phyloP scores from a whole-genome alignment of 257 asterid genomes.

The Primulina eburnea region DNA sequence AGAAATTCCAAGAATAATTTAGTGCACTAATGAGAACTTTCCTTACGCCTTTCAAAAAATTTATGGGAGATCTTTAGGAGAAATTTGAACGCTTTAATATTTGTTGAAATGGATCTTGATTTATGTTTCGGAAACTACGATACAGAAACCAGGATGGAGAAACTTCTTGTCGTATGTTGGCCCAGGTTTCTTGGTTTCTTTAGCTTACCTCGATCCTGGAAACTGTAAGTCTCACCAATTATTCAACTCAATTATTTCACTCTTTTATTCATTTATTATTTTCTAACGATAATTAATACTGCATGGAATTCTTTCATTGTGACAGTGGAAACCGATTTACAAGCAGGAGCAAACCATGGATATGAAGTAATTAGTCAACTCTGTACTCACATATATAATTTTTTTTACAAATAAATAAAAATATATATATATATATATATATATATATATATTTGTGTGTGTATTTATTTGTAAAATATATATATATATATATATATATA shows the following conservation, averaged over 20 bases:
- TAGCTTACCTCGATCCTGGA: constrained; percentile 96
- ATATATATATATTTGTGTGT: too few species aligned
- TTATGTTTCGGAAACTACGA: background rate
- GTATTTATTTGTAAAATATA: too few species aligned
- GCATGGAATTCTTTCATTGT: background rate
- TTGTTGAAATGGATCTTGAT: background rate
- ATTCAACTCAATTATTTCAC: too few species aligned
- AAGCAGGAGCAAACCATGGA: constrained; percentile 88
- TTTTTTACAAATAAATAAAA: too few species aligned
- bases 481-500: too few species aligned
- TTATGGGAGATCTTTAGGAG: background rate
- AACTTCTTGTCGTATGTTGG: constrained; percentile 68
- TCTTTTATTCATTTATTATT: background rate
- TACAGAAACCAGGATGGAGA: constrained; percentile 77
- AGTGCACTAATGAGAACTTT: background rate
- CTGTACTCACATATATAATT: background rate
- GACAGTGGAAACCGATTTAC: constrained; percentile 92
- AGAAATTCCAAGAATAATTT: background rate
- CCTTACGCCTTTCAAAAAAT: too few species aligned
- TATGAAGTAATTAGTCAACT: constrained; percentile 47
- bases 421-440: too few species aligned
- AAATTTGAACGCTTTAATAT: too few species aligned
- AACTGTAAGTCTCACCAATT: constrained; percentile 42
- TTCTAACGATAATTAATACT: background rate
- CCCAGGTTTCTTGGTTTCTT: constrained; percentile 88